These are phyloP conservation scores for Alternaria novae-zelandiae DNA, from an alignment of 2,329 filamentous ascomycete species.

Conservation along the genomic window DNA sequence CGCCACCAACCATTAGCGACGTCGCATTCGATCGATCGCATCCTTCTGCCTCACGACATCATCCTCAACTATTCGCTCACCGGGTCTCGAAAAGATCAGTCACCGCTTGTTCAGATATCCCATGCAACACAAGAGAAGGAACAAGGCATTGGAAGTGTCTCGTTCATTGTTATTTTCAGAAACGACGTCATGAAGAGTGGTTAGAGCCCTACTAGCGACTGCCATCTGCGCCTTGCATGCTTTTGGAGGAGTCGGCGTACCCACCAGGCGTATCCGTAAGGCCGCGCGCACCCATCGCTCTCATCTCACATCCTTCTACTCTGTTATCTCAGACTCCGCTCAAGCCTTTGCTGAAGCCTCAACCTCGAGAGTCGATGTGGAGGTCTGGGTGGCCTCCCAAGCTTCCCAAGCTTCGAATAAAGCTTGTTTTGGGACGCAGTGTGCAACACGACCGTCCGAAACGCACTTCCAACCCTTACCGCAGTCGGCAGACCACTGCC, in stretches of 20 bases:
- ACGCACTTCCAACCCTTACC: neutral
- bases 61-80: neutral
- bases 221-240: neutral
- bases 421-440: neutral
- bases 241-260: neutral
- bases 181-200: no score
- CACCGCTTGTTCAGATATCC: neutral
- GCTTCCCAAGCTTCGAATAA: neutral
- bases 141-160: neutral
- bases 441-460: neutral
- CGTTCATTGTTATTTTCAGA: neutral
- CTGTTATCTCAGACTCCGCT: neutral
- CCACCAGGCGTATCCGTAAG: neutral
- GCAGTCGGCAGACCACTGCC: constrained; percentile 3
- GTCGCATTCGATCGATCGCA: constrained; percentile 8
- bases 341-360: neutral
- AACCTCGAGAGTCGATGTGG: neutral
- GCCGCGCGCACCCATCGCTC: neutral
- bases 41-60: constrained; percentile 4
- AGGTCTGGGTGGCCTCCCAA: neutral
- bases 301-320: neutral
- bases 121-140: neutral
- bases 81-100: neutral
- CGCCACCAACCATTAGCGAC: constrained; percentile 7
- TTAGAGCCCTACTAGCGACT: neutral